Evolutionary conservation across 2,329 filamentous ascomycete species (phyloP), one percentile per base, ranked within the genome.

Genomic region (Trichoderma sp.): DNA sequence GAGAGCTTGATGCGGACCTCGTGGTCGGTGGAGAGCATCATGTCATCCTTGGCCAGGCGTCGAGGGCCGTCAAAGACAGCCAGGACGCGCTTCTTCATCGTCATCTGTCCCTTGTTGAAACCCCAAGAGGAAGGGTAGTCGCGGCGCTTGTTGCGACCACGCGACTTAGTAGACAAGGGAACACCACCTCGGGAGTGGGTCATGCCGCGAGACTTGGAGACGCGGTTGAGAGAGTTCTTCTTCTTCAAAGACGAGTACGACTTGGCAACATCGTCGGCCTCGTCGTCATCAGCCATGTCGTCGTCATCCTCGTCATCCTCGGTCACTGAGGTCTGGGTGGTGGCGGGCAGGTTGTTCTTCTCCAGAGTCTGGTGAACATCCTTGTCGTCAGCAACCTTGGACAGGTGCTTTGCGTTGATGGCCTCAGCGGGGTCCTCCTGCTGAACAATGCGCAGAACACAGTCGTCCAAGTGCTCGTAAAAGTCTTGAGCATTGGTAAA

Each of bases 401-500:
- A 90, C 56, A 94, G 85, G 71, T 91, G 90, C 81, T 89, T 89
- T 2, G 90, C 91, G 81, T 93, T 93, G 85, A 93, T 90, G 21
- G 90, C 90, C 85, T 93, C 91, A 31, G 90, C 88, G 4, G 91
- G 91, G 78, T 93, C 92, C 82, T 93, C 91, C 83, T 93, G 91
- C 83, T 93, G 91, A 31, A 93, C 92, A 80, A 93, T 93, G 82
- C 91, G 90, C 78, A 93, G 86, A 76, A 93, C 92, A 81, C 92
- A 93, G 85, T 93, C 91, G 80, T 93, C 96, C 82, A 98, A 88
- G 89, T 98, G 96, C 89, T 98, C 97, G 84, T 98, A 98, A 86
- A 98, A 98, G 86, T 98, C 96, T 83, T 98, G 96, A 6, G 95
- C 95, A 81, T 95, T 98, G 86, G 90, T 91, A 85, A 98, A 98